Evolutionary conservation across 345 rosid genomes (phyloP).

Genomic region (Citrus reticulata): DNA sequence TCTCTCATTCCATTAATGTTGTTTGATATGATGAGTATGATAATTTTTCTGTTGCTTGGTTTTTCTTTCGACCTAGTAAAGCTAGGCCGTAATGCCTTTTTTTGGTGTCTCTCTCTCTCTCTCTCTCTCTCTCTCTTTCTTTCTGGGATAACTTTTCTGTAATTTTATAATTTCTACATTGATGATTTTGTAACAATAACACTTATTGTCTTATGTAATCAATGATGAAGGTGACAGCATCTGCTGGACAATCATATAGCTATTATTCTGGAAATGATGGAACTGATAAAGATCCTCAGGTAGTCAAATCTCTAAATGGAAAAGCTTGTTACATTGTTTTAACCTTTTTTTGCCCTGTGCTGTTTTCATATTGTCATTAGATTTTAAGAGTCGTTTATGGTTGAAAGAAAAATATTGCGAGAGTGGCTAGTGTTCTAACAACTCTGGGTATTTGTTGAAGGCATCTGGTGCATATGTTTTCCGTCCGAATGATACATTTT

Average conservation of each 20-base stretch:
- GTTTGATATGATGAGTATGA: background rate
- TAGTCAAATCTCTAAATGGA: slow-evolving; percentile 23
- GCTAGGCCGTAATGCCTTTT: background rate
- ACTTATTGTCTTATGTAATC: slow-evolving; percentile 9
- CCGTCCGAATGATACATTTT: slow-evolving; percentile 64
- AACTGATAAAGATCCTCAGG: slow-evolving; percentile 89
- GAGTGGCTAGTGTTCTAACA: background rate
- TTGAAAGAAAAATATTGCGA: background rate
- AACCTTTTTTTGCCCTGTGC: background rate
- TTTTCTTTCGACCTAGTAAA: background rate
- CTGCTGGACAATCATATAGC: slow-evolving; percentile 62
- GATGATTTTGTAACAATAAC: slow-evolving; percentile 1
- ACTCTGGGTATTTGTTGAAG: slow-evolving; percentile 34
- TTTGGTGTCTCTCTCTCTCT: background rate
- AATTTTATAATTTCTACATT: background rate
- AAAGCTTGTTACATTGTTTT: slow-evolving; percentile 1
- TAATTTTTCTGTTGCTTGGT: background rate
- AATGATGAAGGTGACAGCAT: slow-evolving; percentile 40
- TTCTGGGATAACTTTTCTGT: background rate
- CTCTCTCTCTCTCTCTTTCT: background rate
- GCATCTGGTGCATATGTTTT: slow-evolving; percentile 96
- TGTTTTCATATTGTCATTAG: background rate
- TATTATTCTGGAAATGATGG: slow-evolving; percentile 91
- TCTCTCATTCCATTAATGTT: background rate
- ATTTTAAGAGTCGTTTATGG: slow-evolving; percentile 6